These are phyloP conservation scores for Limtongozyma cylindracea DNA, from an alignment of 805 yeast genomes.

Conservation along the genomic window DNA sequence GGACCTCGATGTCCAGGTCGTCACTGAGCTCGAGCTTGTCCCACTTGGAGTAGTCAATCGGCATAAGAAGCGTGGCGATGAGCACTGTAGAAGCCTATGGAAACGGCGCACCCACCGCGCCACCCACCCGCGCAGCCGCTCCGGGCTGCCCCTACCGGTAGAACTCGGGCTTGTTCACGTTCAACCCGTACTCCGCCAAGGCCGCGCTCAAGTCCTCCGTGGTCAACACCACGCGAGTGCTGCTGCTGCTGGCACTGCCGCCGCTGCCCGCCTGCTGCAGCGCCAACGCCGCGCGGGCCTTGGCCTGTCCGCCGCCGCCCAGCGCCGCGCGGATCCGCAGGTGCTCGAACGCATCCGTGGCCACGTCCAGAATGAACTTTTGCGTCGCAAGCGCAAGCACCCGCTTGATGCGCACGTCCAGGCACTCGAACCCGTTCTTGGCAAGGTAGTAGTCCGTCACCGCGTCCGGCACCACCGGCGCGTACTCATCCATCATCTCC, in stretches of 20 bases:
- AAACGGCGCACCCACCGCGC: too few species aligned
- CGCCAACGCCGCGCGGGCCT: conserved; percentile 54
- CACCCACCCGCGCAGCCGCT: too few species aligned
- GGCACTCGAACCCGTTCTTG: conserved; percentile 63
- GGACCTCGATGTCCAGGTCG: conserved; percentile 92
- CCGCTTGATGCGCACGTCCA: conserved; percentile 51
- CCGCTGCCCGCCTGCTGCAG: conserved; percentile 19
- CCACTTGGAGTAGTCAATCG: conserved; percentile 93
- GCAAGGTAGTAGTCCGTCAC: conserved; percentile 83
- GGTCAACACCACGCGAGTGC: conserved; percentile 73
- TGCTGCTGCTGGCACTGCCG: too few species aligned
- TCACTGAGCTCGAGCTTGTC: conserved; percentile 90
- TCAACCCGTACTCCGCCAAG: conserved; percentile 75
- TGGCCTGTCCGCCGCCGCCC: conserved; percentile 62
- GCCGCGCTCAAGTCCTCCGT: conserved; percentile 90
- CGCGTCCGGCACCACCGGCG: conserved; percentile 92
- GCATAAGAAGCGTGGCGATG: too few species aligned
- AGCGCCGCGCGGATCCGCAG: conserved; percentile 77
- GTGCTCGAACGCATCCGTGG: conserved; percentile 91
- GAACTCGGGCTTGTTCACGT: conserved; percentile 79
- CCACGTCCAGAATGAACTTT: conserved; percentile 80
- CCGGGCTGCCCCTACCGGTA: too few species aligned
- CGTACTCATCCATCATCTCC: conserved; percentile 76
- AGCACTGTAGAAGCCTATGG: too few species aligned
- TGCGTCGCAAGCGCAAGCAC: conserved; percentile 87